Conservation (phyloP, 2,329 filamentous ascomycete genomes). For the Grosmannia huntii region DNA sequence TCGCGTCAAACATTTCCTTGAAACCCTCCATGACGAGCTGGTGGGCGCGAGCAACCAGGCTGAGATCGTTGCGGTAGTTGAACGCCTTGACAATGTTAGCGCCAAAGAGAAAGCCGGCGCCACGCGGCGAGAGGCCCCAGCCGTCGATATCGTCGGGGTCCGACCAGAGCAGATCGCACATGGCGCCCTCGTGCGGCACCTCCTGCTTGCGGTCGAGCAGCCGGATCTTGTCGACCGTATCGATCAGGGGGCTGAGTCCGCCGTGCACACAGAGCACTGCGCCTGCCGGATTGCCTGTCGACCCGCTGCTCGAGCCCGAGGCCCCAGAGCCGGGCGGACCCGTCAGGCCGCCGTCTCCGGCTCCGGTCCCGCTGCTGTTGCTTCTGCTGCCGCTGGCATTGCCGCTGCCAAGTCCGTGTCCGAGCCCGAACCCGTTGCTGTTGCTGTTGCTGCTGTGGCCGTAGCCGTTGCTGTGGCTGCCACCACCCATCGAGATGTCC, state of each 20-base stretch:
- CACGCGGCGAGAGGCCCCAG: slow-evolving; percentile 88
- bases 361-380: slow-evolving; percentile 10
- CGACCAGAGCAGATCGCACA: slow-evolving; percentile 97
- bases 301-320: slow-evolving; percentile 52
- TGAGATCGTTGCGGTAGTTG: slow-evolving; percentile 87
- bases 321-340: slow-evolving; percentile 73
- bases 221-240: slow-evolving; percentile 90
- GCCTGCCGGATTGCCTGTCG: slow-evolving; percentile 56
- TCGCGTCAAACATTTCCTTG: slow-evolving; percentile 96
- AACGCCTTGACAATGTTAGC: slow-evolving; percentile 92
- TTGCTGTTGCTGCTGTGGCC: background rate
- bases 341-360: slow-evolving; percentile 12
- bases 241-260: slow-evolving; percentile 79
- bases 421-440: too few relatives aligned
- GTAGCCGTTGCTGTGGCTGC: background rate
- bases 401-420: background rate
- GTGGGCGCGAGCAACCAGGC: slow-evolving; percentile 83
- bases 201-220: slow-evolving; percentile 94
- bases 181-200: slow-evolving; percentile 94
- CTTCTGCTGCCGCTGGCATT: background rate
- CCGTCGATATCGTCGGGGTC: slow-evolving; percentile 97
- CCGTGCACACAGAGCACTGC: slow-evolving; percentile 94
- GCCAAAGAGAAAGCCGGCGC: slow-evolving; percentile 91
- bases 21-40: slow-evolving; percentile 99
- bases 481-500: background rate